phyloP scores from a whole-genome alignment of 2,329 filamentous ascomycete species.

The Neocucurbitaria cava region DNA sequence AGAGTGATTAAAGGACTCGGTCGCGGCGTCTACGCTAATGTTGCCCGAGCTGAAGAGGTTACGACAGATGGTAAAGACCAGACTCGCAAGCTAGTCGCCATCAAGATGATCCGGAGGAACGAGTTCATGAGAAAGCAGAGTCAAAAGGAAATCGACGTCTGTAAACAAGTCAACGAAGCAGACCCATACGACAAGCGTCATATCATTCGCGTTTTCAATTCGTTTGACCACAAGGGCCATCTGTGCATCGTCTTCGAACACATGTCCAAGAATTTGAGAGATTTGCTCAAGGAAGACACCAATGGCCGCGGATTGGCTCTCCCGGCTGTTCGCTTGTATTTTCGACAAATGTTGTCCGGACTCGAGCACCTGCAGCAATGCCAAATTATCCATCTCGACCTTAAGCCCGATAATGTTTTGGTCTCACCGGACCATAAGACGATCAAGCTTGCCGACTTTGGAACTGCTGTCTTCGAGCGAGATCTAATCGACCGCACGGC shows the following conservation, averaged over 20 bases:
- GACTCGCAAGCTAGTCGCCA: conserved; percentile 73
- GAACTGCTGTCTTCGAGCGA: conserved; percentile 89
- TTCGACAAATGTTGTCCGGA: conserved; percentile 92
- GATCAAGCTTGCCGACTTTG: conserved; percentile 94
- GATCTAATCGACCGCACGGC: conserved; percentile 87
- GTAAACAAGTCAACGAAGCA: conserved; percentile 83
- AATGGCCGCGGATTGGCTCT: conserved; percentile 87
- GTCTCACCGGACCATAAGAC: conserved; percentile 64
- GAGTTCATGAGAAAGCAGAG: conserved; percentile 92
- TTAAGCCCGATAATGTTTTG: conserved; percentile 97
- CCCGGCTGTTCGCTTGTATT: conserved; percentile 84
- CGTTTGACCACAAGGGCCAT: conserved; percentile 94
- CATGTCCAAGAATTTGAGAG: conserved; percentile 81
- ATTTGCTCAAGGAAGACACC: conserved; percentile 88
- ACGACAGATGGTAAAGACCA: conserved; percentile 48
- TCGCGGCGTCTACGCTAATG: conserved; percentile 94
- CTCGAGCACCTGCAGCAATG: conserved; percentile 87
- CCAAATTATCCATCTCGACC: conserved; percentile 91
- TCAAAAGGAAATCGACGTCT: conserved; percentile 90
- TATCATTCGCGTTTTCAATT: conserved; percentile 83
- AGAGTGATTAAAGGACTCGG: conserved; percentile 87
- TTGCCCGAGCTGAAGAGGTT: conserved; percentile 74
- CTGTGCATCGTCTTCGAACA: conserved; percentile 98
- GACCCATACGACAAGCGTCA: conserved; percentile 92
- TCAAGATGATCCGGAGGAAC: conserved; percentile 98